Evolutionary conservation across 1,284 basidiomycete species (phyloP), one percentile per base, ranked within the genome.

Genomic region (Cutaneotrichosporon sp.): DNA sequence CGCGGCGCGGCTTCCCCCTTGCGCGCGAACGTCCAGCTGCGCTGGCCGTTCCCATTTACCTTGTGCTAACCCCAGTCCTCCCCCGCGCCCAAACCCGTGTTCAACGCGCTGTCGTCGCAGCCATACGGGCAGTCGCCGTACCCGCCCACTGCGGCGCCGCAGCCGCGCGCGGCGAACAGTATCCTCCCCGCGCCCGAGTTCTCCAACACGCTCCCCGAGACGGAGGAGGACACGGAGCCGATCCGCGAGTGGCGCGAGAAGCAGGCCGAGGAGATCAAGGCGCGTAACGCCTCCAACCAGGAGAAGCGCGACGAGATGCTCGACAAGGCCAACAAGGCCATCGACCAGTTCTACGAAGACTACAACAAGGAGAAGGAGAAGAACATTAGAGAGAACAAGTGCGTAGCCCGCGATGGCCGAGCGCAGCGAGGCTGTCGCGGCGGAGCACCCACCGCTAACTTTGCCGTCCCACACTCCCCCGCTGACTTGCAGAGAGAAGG

Each of bases 341-440:
- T 98, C 62, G 96, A 98, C 76, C 83, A 87, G 67, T 98, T 97
- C 74, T 98, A 98, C 74, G 90, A 91, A 69, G 85, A 90, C 52
- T 97, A 98, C 75, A 84, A 91, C 52, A 80, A 81, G 60, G 87
- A 90, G 78, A 97, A 96, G 79, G 90, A 94, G 77, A 84, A 84
- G 71, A 88, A 85, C 67, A 97, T 99, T 66, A 80, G 87, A 46
- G 85, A 92, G 74, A 99, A 98, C 82, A 98, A 98, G 91, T 94
- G 60, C 66, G 86, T 80, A 4, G 8, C 50, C 4, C 18, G 30
- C 22, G 5, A 26, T n/a, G 26, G 26, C 26, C 17, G 15, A 34
- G 43, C 30, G 17, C 2, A 4, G 43, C 26, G 30, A 35, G 30
- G 10, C 18, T n/a, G 20, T 8, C 4, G n/a, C n/a, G n/a, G n/a